Base-by-base conservation (phyloP, 202 grass and related monocot species). In the Brachypodium distachyon region DNA sequence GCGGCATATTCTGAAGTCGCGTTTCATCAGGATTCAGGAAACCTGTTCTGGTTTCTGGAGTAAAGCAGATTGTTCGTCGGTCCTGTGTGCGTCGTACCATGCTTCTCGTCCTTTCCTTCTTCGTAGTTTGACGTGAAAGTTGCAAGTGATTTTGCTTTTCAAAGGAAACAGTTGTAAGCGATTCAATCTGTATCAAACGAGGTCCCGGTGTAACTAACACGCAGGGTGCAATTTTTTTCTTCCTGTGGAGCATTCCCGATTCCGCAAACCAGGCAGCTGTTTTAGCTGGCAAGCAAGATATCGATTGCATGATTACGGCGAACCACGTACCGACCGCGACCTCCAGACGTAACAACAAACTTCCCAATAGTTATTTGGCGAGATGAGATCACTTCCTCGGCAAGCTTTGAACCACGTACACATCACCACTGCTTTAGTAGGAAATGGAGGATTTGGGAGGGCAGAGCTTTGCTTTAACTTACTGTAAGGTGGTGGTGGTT, bases 301-400 rank as follows among this genome's bases (percentile, higher is more conserved):
- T 67, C 36, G 53, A 60, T 46, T 52, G 52, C 52, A 38, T 38
- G 53, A 80, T 61, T 13, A 80, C 65, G 19, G 19, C 53, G 77
- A 80, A 58, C 66, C 1, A 25, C 44, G 18, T n/a, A n/a, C 63
- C 39, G 66, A 27, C 49, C 53, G 19, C n/a, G n/a, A n/a, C n/a
- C 53, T 17, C 16, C 66, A 6, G 51, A 86, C 61, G 51, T 74
- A 83, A 44, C 74, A 79, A 79, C 51, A n/a, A 79, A 67, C 77
- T 79, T 83, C 61, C 61, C 74, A 61, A 73, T 37, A 42, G 40
- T 21, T 59, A 67, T 25, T n/a, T n/a, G 51, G 19, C 26, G 33
- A 31, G 17, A n/a, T n/a, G n/a, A 51, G 61, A 70, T 81, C 70
- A 42, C 86, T 84, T 81, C 76, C 39, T 70, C 23, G 9, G 3